Evolutionary conservation across 257 asterid genomes (phyloP).

Genomic region (Fraxinus excelsior): DNA sequence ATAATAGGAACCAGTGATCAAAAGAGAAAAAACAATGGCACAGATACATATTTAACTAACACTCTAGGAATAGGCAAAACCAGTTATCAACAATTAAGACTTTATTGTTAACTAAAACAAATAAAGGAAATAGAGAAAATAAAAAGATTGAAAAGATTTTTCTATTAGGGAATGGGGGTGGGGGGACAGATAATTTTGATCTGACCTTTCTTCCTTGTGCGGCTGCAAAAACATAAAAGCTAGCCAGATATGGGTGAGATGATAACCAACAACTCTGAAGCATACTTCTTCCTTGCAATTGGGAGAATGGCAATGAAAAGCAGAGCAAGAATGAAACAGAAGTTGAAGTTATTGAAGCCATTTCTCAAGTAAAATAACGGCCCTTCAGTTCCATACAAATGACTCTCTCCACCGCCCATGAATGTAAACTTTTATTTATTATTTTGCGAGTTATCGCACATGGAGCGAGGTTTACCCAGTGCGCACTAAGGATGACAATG

Average conservation of each 20-base stretch:
- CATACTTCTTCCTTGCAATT: conserved; percentile 72
- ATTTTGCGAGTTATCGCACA: too few species aligned
- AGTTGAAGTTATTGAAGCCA: conserved; percentile 92
- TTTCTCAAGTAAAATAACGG: conserved; percentile 80
- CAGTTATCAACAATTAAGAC: conserved; percentile 13
- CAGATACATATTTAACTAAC: conserved; percentile 4
- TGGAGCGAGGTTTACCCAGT: too few species aligned
- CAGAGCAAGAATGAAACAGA: conserved; percentile 85
- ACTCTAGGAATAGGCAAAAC: conserved; percentile 4
- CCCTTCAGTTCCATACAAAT: conserved; percentile 91
- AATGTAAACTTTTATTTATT: too few species aligned
- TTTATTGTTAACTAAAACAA: not conserved
- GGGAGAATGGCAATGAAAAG: conserved; percentile 75
- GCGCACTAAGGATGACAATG: too few species aligned
- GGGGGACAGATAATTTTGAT: not conserved
- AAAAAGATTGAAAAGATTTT: not conserved
- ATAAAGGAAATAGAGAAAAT: not conserved
- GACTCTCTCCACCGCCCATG: conserved; percentile 99
- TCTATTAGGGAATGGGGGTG: not conserved
- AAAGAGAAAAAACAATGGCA: not conserved
- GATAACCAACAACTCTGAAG: conserved; percentile 73
- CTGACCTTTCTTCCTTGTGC: conserved; percentile 97
- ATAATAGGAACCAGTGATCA: conserved; percentile 3
- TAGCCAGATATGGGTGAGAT: conserved; percentile 84
- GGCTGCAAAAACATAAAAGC: conserved; percentile 97